A percentile compares a stretch with the other conserved stretches of the same genome.
phyloP scores from a whole-genome alignment of 1,284 basidiomycete species.

The Erythrobasidium hasegawianum region DNA sequence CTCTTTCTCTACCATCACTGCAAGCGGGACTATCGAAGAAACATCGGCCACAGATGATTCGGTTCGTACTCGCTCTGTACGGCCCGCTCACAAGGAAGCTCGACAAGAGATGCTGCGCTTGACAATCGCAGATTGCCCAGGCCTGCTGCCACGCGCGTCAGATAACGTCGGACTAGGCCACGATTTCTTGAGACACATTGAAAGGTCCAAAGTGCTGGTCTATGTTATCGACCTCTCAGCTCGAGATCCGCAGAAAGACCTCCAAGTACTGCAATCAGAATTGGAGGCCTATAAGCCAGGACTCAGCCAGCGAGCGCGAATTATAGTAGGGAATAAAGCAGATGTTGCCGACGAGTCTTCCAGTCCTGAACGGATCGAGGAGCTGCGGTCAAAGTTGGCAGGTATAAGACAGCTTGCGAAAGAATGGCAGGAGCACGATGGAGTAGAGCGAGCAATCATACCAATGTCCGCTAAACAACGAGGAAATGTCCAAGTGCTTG shows the following conservation, averaged over 20 bases:
- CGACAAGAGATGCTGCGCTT: slow-evolving; percentile 61
- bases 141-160: slow-evolving; percentile 77
- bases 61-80: slow-evolving; percentile 41
- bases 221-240: slow-evolving; percentile 87
- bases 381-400: slow-evolving; percentile 14
- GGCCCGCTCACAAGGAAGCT: slow-evolving; percentile 25
- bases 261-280: slow-evolving; percentile 69
- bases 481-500: slow-evolving; percentile 27
- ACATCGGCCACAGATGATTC: neutral
- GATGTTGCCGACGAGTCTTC: slow-evolving; percentile 59
- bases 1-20: slow-evolving; percentile 53
- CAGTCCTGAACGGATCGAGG: slow-evolving; percentile 8
- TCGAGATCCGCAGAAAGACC: slow-evolving; percentile 68
- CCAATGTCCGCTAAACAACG: slow-evolving; percentile 24
- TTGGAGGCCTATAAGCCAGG: slow-evolving; percentile 76
- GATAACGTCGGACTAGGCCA: slow-evolving; percentile 90
- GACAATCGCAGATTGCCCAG: slow-evolving; percentile 96
- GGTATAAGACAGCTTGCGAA: neutral
- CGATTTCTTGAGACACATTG: slow-evolving; percentile 87
- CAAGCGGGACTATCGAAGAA: slow-evolving; percentile 14
- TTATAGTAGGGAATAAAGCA: slow-evolving; percentile 92
- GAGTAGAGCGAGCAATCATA: slow-evolving; percentile 18
- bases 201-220: slow-evolving; percentile 80
- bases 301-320: slow-evolving; percentile 66
- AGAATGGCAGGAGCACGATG: slow-evolving; percentile 22